A percentile compares a stretch with the other conserved stretches of the same genome.
Conservation (phyloP, 768 basidiomycete genomes). For the Trametes villosa region DNA sequence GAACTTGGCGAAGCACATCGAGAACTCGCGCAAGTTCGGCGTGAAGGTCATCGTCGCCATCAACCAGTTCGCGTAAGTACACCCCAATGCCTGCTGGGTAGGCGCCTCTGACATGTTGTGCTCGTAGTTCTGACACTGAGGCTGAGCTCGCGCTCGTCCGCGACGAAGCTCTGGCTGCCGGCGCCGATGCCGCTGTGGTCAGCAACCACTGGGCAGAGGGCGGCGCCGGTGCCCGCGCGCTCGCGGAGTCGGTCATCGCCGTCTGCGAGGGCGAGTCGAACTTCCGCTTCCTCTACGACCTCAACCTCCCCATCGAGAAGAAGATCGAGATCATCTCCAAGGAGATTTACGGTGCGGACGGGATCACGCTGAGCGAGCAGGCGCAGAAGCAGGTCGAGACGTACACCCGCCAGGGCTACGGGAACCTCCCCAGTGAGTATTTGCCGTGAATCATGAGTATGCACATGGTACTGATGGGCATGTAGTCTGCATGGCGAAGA, state of each 20-base stretch:
- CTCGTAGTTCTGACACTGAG: slow-evolving; percentile 76
- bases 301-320: slow-evolving; percentile 78
- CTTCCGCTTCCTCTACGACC: slow-evolving; percentile 94
- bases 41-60: slow-evolving; percentile 95
- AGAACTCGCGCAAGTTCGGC: slow-evolving; percentile 94
- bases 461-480: slow-evolving; percentile 8
- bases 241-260: slow-evolving; percentile 90
- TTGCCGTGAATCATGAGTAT: not conserved
- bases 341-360: slow-evolving; percentile 94
- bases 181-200: slow-evolving; percentile 93
- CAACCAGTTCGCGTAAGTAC: slow-evolving; percentile 89
- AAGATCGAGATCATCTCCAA: slow-evolving; percentile 89
- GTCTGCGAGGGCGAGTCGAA: slow-evolving; percentile 81
- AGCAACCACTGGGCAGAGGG: slow-evolving; percentile 99
- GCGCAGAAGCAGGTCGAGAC: slow-evolving; percentile 87
- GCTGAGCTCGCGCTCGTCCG: slow-evolving; percentile 89
- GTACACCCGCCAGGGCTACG: slow-evolving; percentile 90
- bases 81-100: no score
- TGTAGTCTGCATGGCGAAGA: slow-evolving; percentile 95
- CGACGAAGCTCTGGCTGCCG: slow-evolving; percentile 76
- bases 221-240: slow-evolving; percentile 84
- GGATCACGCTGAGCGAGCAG: slow-evolving; percentile 82
- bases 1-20: slow-evolving; percentile 91
- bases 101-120: not conserved
- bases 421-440: slow-evolving; percentile 72